Base-by-base conservation (phyloP, 108 stramenopile species). In the Fragilaria crotonensis region DNA sequence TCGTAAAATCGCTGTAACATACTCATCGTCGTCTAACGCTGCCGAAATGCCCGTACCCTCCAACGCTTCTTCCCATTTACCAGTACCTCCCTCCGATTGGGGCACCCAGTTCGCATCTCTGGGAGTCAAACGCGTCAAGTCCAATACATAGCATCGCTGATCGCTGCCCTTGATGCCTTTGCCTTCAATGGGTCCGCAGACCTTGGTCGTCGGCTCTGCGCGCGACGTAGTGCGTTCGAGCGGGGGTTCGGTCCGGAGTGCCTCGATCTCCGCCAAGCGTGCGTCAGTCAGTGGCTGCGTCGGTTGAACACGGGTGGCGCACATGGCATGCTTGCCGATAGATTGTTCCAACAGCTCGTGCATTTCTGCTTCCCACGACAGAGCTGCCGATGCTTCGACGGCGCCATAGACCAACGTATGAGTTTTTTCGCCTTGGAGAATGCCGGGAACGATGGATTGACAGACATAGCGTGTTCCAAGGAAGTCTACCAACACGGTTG, bases 21-120 rank as follows among this genome's bases (percentile, higher is more conserved):
- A 87, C 47, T 86, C 85, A 48, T 88, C 90, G 41, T 90, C 86
- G 28, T 90, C 76, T 47, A 90, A 21, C 20, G 33, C 52, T 18
- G 31, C 30, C 22, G 79, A 73, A 25, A 80, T 73, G n/a, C 27
- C 21, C 23, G 52, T 60, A 26, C 52, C 30, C 17, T 44, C n/a
- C 0, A 5, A 23, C 33, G 50, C 49, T 28, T 36, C 36, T 57
- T 61, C 90, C 80, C 80, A 88, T 25, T 65, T 71, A 19, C 86
- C 86, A 36, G 86, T 89, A 5, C 88, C 92, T 2, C 92, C 92
- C 44, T 78, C 60, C 17, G 61, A 21, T 41, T 82, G 55, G 25
- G 72, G 60, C 18, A 97, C 82, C 88, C 90, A 97, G 67, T 97
- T 97, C 0, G 96, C 93, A 72, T 99, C 98, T 18, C 96, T 78